Evolutionary conservation across 2,329 filamentous ascomycete genomes (phyloP).

Genomic region (Colletotrichum tofieldiae): DNA sequence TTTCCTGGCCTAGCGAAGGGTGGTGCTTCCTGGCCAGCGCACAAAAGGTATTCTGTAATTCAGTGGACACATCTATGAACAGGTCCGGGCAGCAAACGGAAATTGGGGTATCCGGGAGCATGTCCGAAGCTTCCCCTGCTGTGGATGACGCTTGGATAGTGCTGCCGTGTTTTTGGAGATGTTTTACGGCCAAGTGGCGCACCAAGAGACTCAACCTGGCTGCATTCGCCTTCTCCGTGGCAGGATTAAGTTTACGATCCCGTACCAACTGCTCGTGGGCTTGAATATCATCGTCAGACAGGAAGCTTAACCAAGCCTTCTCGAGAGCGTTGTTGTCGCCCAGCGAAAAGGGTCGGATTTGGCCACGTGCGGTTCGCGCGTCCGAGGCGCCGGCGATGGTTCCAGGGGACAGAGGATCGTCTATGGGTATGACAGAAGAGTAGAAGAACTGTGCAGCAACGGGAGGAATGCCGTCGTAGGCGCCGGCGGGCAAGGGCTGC

Average conservation of each 20-base stretch:
- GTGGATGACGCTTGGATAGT: conserved; percentile 53
- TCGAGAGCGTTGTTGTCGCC: conserved; percentile 87
- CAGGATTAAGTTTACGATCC: conserved; percentile 52
- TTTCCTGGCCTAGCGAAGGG: conserved; percentile 58
- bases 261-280: conserved; percentile 61
- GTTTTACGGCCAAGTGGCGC: conserved; percentile 60
- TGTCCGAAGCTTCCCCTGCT: conserved; percentile 48
- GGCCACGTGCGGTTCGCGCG: conserved; percentile 68
- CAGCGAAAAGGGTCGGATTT: conserved; percentile 83
- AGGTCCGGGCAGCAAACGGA: conserved; percentile 67
- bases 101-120: conserved; percentile 50
- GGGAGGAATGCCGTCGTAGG: conserved; percentile 68
- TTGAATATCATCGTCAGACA: conserved; percentile 62
- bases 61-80: conserved; percentile 61
- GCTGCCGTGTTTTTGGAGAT: conserved; percentile 63
- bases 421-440: conserved; percentile 84
- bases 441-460: conserved; percentile 87
- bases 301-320: conserved; percentile 79
- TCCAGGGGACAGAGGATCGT: conserved; percentile 85
- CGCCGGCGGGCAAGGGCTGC: conserved; percentile 51
- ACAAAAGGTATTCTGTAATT: conserved; percentile 67
- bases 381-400: conserved; percentile 67
- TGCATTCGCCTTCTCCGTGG: conserved; percentile 53
- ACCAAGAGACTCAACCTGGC: conserved; percentile 59
- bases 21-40: conserved; percentile 61